phyloP scores from a whole-genome alignment of 2,329 filamentous ascomycete species.

The Moelleriella libera region DNA sequence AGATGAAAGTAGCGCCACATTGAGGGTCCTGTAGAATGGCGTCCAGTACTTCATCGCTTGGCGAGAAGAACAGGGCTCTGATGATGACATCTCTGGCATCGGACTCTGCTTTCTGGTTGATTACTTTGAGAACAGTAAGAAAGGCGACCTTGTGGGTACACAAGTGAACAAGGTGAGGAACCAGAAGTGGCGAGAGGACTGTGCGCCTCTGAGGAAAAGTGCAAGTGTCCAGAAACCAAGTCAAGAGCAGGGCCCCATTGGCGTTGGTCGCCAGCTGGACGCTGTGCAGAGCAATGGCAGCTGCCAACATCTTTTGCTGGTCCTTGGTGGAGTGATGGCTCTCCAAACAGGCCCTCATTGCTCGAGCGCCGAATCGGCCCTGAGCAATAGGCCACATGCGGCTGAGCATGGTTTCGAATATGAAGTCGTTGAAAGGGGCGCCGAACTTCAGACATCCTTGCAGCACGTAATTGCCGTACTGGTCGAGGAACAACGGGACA shows the following conservation, averaged over 20 bases:
- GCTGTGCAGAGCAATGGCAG: conserved; percentile 89
- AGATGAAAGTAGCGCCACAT: conserved; percentile 89
- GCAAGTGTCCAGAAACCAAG: conserved; percentile 97
- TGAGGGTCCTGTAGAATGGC: conserved; percentile 83
- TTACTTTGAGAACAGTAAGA: conserved; percentile 90
- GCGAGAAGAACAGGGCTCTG: conserved; percentile 82
- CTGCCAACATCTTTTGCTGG: conserved; percentile 88
- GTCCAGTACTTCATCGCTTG: conserved; percentile 73
- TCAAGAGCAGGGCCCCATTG: conserved; percentile 84
- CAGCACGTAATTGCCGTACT: conserved; percentile 96
- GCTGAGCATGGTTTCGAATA: conserved; percentile 94
- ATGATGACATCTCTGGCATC: conserved; percentile 85
- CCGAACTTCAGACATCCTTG: conserved; percentile 93
- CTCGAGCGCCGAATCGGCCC: conserved; percentile 84
- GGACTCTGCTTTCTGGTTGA: conserved; percentile 91
- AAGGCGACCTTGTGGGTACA: conserved; percentile 99
- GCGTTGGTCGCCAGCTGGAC: conserved; percentile 93
- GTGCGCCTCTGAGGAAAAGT: conserved; percentile 85
- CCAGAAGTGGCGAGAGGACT: conserved; percentile 79
- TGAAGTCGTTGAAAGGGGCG: conserved; percentile 81
- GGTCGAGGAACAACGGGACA: conserved; percentile 84
- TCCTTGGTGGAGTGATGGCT: conserved; percentile 92
- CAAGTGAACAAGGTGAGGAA: conserved; percentile 84
- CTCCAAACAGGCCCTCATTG: conserved; percentile 92
- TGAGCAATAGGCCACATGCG: conserved; percentile 89